A percentile compares a stretch with the other conserved stretches of the same genome.
phyloP scores from a whole-genome alignment of 805 yeast genomes.

The Wickerhamiella sorbophila region DNA sequence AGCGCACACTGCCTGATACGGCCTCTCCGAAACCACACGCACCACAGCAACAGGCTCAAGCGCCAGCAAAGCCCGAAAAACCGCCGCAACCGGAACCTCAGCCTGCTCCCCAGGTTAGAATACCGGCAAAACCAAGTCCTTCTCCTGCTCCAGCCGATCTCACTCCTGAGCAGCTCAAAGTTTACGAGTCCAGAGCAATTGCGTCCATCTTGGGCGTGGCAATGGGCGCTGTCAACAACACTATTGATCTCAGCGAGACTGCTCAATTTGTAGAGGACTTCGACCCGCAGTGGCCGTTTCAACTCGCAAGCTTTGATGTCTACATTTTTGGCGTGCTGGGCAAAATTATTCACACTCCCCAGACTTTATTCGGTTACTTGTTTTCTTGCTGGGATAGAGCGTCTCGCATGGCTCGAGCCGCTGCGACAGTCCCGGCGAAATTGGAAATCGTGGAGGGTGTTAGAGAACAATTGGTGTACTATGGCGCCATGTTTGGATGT shows the following conservation, averaged over 20 bases:
- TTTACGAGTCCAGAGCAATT: not conserved
- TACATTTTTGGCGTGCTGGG: not conserved
- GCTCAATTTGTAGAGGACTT: slow-evolving; percentile 5
- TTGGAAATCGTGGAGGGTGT: slow-evolving; percentile 5
- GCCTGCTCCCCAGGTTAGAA: not conserved
- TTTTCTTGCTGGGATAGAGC: slow-evolving; percentile 8
- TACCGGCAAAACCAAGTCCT: not conserved
- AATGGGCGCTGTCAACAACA: not conserved
- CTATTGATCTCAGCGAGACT: not conserved
- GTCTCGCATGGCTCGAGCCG: slow-evolving; percentile 4
- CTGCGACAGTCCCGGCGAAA: not conserved
- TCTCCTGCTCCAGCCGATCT: not conserved
- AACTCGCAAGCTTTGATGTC: not conserved
- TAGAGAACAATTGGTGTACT: slow-evolving; percentile 6
- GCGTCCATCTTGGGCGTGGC: not conserved
- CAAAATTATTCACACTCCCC: not conserved
- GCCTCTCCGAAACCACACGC: not conserved
- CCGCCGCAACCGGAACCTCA: not conserved
- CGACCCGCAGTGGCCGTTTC: not conserved
- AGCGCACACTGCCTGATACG: slow-evolving; percentile 3
- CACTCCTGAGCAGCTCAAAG: not conserved
- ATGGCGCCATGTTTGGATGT: slow-evolving; percentile 14
- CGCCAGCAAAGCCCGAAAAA: not conserved
- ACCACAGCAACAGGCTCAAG: not conserved
- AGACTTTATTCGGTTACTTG: slow-evolving; percentile 6